A percentile compares a stretch with the other conserved stretches of the same genome.
Conservation (phyloP, 2,329 filamentous ascomycete species). For the Stagonosporopsis rhizophila region DNA sequence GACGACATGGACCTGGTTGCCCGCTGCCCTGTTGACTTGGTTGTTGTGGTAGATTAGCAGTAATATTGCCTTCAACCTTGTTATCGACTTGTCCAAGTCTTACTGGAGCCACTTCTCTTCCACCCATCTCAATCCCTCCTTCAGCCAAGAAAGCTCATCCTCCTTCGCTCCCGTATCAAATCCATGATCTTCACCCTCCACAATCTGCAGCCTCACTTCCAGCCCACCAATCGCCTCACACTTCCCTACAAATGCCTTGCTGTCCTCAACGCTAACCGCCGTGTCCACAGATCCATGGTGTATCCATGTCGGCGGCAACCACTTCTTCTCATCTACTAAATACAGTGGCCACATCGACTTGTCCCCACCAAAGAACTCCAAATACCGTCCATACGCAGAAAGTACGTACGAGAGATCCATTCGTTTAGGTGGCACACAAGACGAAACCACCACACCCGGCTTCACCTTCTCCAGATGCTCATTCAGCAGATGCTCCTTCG, state of each 20-base stretch:
- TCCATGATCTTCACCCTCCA: constrained; percentile 38
- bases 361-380: constrained; percentile 38
- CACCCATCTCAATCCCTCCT: constrained; percentile 35
- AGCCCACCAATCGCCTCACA: constrained; percentile 22
- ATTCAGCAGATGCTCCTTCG: constrained; percentile 26
- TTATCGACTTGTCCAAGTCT: not conserved
- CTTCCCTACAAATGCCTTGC: constrained; percentile 35
- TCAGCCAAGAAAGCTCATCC: constrained; percentile 40
- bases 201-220: constrained; percentile 30
- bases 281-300: constrained; percentile 42
- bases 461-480: constrained; percentile 29
- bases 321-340: constrained; percentile 30
- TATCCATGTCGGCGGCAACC: constrained; percentile 41
- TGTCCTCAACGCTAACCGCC: constrained; percentile 38
- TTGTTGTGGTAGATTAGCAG: not conserved
- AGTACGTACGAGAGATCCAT: constrained; percentile 27
- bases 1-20: not conserved
- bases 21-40: not conserved
- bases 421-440: constrained; percentile 28
- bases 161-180: constrained; percentile 39
- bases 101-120: constrained; percentile 33
- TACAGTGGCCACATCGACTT: constrained; percentile 37
- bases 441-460: constrained; percentile 29
- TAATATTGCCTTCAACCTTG: not conserved
- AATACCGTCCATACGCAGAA: constrained; percentile 28